Percentiles rank a stretch among this genome's conserved stretches.
These are phyloP conservation scores for Liquidambar formosana DNA, from an alignment of 164 flowering plant genomes.

Conservation along the genomic window DNA sequence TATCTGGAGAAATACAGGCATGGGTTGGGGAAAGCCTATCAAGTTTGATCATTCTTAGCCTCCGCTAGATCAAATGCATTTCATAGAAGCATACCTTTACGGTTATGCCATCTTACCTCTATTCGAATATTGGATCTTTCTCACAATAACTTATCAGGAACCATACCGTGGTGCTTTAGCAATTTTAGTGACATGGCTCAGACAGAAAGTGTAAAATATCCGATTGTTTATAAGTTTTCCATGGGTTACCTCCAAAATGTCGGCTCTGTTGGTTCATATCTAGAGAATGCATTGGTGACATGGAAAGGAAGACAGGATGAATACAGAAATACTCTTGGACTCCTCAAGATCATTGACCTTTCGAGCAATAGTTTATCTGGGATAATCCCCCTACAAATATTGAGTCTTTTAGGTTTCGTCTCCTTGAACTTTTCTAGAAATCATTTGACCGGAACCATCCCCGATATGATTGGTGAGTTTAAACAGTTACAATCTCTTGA, in stretches of 20 bases:
- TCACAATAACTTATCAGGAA: not conserved
- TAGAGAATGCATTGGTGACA: not conserved
- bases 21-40: conserved; percentile 15
- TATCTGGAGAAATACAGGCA: conserved; percentile 4
- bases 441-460: not conserved
- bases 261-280: not conserved
- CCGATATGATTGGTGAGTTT: not conserved
- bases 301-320: conserved; percentile 4
- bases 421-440: not conserved
- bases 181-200: not conserved
- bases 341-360: not conserved
- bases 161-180: conserved; percentile 1
- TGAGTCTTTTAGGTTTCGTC: not conserved
- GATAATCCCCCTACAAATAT: not conserved
- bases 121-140: conserved; percentile 8
- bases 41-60: not conserved
- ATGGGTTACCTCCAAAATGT: not conserved
- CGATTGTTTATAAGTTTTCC: not conserved
- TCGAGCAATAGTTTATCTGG: conserved; percentile 11
- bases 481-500: not conserved
- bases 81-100: not conserved
- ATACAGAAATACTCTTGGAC: not conserved
- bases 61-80: not conserved
- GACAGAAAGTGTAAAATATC: not conserved
- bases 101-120: not conserved